A percentile compares a stretch with the other conserved stretches of the same genome.
Evolutionary conservation across 2,329 filamentous ascomycete genomes (phyloP).

Genomic region (Trichoderma semiorbis): DNA sequence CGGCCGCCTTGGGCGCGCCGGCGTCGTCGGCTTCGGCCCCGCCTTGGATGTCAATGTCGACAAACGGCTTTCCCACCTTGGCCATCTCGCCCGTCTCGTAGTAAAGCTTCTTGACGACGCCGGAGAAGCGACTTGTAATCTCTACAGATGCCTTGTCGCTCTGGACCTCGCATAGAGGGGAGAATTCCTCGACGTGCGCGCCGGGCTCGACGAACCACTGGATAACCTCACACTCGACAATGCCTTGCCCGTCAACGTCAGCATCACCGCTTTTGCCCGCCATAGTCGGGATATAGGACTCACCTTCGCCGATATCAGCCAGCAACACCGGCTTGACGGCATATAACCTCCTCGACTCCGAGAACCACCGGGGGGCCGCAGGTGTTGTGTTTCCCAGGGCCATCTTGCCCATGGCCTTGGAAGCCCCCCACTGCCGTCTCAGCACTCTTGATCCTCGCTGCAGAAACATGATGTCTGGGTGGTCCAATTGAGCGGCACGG

Average conservation of each 20-base stretch:
- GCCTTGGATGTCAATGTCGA: slow-evolving; percentile 90
- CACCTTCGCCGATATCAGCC: slow-evolving; percentile 84
- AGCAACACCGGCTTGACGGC: slow-evolving; percentile 76
- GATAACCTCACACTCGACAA: slow-evolving; percentile 97
- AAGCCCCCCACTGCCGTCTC: slow-evolving; percentile 49
- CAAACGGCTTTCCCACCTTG: slow-evolving; percentile 87
- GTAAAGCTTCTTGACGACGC: slow-evolving; percentile 92
- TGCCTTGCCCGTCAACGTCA: slow-evolving; percentile 55
- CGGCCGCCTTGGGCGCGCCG: slow-evolving; percentile 35
- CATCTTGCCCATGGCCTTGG: slow-evolving; percentile 38
- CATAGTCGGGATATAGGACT: slow-evolving; percentile 20
- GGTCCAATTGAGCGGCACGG: slow-evolving; percentile 7
- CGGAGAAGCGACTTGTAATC: slow-evolving; percentile 94
- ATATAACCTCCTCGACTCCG: slow-evolving; percentile 46
- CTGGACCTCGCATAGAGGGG: slow-evolving; percentile 95
- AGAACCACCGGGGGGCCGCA: slow-evolving; percentile 45
- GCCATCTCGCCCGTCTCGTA: slow-evolving; percentile 97
- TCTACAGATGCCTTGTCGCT: slow-evolving; percentile 90
- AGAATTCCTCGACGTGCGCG: slow-evolving; percentile 94
- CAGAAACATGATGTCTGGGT: slow-evolving; percentile 48
- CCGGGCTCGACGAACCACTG: slow-evolving; percentile 99
- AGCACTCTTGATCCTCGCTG: slow-evolving; percentile 49
- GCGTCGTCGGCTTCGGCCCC: slow-evolving; percentile 52
- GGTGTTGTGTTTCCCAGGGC: slow-evolving; percentile 30
- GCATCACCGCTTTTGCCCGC: neutral